These are phyloP conservation scores for Raffaelea deltoideospora DNA, from an alignment of 2,329 filamentous ascomycete genomes.

Conservation along the genomic window DNA sequence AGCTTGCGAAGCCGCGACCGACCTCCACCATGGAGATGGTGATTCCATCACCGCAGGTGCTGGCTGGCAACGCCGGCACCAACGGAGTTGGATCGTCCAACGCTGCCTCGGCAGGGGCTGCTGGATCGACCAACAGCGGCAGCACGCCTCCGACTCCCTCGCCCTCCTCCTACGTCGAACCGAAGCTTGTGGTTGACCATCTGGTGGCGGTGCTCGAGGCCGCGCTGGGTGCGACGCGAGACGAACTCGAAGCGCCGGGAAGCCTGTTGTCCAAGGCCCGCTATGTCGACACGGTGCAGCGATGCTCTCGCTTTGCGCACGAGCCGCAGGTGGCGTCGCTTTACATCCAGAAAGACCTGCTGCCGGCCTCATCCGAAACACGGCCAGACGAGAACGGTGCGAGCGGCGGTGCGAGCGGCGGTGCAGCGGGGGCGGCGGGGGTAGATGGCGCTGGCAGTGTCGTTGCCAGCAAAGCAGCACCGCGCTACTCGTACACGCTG, in stretches of 20 bases:
- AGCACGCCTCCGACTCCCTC: slow-evolving; percentile 10
- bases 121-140: neutral
- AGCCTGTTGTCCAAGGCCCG: slow-evolving; percentile 65
- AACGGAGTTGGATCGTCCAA: slow-evolving; percentile 26
- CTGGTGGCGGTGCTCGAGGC: slow-evolving; percentile 55
- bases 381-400: too few species aligned
- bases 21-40: slow-evolving; percentile 38
- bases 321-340: slow-evolving; percentile 75
- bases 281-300: slow-evolving; percentile 66
- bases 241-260: slow-evolving; percentile 65
- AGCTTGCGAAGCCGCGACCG: too few species aligned
- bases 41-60: slow-evolving; percentile 24
- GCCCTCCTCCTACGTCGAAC: slow-evolving; percentile 45
- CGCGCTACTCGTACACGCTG: slow-evolving; percentile 57
- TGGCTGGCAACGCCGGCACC: slow-evolving; percentile 23
- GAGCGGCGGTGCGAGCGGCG: neutral
- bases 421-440: slow-evolving; percentile 12
- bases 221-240: slow-evolving; percentile 57
- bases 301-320: slow-evolving; percentile 77
- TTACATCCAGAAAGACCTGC: slow-evolving; percentile 71
- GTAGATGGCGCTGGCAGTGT: slow-evolving; percentile 27
- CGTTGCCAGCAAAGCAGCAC: neutral
- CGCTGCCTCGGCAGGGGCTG: neutral
- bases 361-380: too few species aligned
- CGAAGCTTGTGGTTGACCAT: slow-evolving; percentile 56